phyloP scores from a whole-genome alignment of 768 basidiomycete genomes.

The Amanita fuliginea region DNA sequence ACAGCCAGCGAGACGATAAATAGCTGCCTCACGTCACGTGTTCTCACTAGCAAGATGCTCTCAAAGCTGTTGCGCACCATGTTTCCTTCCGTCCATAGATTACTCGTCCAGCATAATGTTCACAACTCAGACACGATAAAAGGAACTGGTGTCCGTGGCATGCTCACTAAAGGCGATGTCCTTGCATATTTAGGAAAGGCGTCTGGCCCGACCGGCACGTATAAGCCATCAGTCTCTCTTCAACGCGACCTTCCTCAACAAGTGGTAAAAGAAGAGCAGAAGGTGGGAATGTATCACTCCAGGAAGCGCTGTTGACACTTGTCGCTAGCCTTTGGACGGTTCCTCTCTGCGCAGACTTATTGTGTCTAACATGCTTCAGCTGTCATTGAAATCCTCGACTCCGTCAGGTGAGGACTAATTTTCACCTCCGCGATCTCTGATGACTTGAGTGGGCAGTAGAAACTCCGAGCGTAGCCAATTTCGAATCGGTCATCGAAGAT shows the following conservation, averaged over 20 bases:
- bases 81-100: conserved; percentile 84
- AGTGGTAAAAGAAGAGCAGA: conserved; percentile 25
- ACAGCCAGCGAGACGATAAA: no score
- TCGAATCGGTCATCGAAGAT: conserved; percentile 67
- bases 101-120: conserved; percentile 58
- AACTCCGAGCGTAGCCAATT: conserved; percentile 40
- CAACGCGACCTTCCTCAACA: conserved; percentile 21
- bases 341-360: conserved; percentile 55
- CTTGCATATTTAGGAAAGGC: conserved; percentile 80
- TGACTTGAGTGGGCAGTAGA: conserved; percentile 1
- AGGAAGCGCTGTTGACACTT: background rate
- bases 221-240: conserved; percentile 31
- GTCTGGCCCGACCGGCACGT: conserved; percentile 65
- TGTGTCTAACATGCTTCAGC: conserved; percentile 45
- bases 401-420: conserved; percentile 26
- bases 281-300: conserved; percentile 19
- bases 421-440: background rate
- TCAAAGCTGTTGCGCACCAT: conserved; percentile 32
- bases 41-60: background rate
- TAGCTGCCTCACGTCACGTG: background rate
- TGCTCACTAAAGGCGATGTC: conserved; percentile 95
- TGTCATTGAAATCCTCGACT: conserved; percentile 38
- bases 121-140: conserved; percentile 56
- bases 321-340: conserved; percentile 46
- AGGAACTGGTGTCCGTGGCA: conserved; percentile 84